These are phyloP conservation scores for Ogataea trehaloabstinens DNA, from an alignment of 805 yeast genomes.

Conservation along the genomic window DNA sequence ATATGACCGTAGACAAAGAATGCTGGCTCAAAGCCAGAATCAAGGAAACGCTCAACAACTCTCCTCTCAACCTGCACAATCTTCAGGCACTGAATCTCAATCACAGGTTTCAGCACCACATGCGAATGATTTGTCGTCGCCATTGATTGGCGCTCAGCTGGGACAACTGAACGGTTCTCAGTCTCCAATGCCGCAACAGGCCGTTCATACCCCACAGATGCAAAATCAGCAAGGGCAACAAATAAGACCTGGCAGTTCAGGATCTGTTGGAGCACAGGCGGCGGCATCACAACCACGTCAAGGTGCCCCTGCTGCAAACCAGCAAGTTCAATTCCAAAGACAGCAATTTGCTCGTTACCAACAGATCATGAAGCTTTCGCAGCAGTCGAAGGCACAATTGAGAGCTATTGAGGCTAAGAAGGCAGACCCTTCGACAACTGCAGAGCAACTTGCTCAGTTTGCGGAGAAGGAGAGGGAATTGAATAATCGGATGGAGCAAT, in stretches of 20 bases:
- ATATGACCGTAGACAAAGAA: constrained; percentile 29
- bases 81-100: constrained; percentile 7
- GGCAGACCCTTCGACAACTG: constrained; percentile 40
- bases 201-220: constrained; percentile 11
- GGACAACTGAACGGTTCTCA: constrained; percentile 3
- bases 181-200: constrained; percentile 3
- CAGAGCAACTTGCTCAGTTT: constrained; percentile 43
- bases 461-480: constrained; percentile 49
- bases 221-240: constrained; percentile 10
- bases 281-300: constrained; percentile 7
- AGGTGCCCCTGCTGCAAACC: constrained; percentile 1
- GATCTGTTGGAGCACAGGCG: constrained; percentile 7
- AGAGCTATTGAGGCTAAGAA: constrained; percentile 50
- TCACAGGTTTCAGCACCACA: background rate
- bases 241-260: constrained; percentile 6
- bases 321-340: constrained; percentile 24
- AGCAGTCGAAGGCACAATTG: constrained; percentile 48
- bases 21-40: constrained; percentile 30
- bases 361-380: constrained; percentile 44
- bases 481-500: constrained; percentile 45
- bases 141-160: constrained; percentile 1
- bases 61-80: constrained; percentile 10
- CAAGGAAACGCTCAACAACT: constrained; percentile 19
- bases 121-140: background rate
- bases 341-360: constrained; percentile 37